These are phyloP conservation scores for Pichia sp. DNA, from an alignment of 1,139 yeast genomes.

Conservation along the genomic window DNA sequence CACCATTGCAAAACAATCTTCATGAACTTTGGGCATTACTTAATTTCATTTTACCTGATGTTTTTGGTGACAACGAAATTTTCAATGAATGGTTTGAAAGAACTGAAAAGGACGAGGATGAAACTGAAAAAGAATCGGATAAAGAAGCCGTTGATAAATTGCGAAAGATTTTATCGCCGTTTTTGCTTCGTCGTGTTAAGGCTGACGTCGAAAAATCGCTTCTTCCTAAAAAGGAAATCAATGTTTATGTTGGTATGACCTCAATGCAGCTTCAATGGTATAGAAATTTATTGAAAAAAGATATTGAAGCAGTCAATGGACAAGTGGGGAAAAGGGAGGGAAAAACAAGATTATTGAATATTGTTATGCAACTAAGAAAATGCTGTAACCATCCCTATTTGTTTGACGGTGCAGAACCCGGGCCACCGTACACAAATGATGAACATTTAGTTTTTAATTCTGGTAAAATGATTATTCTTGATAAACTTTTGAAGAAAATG, in stretches of 20 bases:
- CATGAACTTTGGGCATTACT: constrained; percentile 95
- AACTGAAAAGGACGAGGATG: constrained; percentile 28
- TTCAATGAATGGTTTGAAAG: constrained; percentile 83
- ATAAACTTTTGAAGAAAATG: constrained; percentile 68
- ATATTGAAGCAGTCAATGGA: constrained; percentile 94
- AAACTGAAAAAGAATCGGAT: constrained; percentile 36
- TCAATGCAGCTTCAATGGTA: constrained; percentile 94
- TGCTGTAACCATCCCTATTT: constrained; percentile 97
- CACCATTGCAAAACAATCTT: constrained; percentile 88
- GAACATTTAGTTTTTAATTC: constrained; percentile 84
- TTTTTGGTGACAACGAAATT: constrained; percentile 81
- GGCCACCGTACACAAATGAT: constrained; percentile 96
- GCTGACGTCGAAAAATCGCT: constrained; percentile 88
- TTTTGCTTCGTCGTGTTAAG: constrained; percentile 80
- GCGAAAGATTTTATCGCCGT: constrained; percentile 81
- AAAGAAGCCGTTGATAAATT: constrained; percentile 66
- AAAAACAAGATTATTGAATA: constrained; percentile 80
- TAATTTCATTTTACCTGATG: constrained; percentile 88
- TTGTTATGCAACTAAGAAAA: constrained; percentile 93
- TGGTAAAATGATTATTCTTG: constrained; percentile 86
- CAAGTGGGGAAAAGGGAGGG: constrained; percentile 84
- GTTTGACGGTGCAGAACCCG: constrained; percentile 98
- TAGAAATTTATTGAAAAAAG: constrained; percentile 79
- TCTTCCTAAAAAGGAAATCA: constrained; percentile 83
- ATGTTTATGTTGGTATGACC: constrained; percentile 88